Evolutionary conservation across 2,329 filamentous ascomycete genomes (phyloP).

Genomic region (Mycosphaerella arachidis): DNA sequence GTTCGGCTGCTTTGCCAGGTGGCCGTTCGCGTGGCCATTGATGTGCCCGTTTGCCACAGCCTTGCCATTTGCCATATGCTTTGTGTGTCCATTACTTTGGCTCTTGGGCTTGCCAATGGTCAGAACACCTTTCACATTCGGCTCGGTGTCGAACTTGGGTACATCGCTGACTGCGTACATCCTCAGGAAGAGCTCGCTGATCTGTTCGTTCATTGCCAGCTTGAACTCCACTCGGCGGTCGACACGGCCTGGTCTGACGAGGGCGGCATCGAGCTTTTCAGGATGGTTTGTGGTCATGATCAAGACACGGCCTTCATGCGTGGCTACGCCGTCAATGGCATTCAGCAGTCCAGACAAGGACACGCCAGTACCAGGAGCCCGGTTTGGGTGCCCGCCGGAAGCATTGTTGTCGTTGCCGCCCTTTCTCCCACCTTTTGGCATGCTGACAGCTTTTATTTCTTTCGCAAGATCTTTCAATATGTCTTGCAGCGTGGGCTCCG

Average conservation of each 20-base stretch:
- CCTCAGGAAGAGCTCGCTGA: conserved; percentile 40
- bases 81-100: not conserved
- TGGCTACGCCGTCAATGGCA: conserved; percentile 76
- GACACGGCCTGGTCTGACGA: conserved; percentile 69
- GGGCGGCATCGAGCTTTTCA: conserved; percentile 60
- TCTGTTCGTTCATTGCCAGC: conserved; percentile 39
- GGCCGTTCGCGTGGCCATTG: conserved; percentile 12
- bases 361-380: conserved; percentile 52
- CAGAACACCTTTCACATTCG: conserved; percentile 4
- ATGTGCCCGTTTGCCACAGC: not conserved
- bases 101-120: conserved; percentile 2
- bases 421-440: not conserved
- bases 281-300: conserved; percentile 80
- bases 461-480: conserved; percentile 28
- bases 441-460: conserved; percentile 25
- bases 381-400: conserved; percentile 12
- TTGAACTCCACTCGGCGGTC: conserved; percentile 63
- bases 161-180: conserved; percentile 32
- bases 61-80: conserved; percentile 5
- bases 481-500: conserved; percentile 15
- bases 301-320: conserved; percentile 71
- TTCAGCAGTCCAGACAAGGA: conserved; percentile 76
- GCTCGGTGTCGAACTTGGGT: conserved; percentile 8
- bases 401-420: conserved; percentile 6
- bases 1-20: conserved; percentile 10